Percentiles rank a stretch among this genome's conserved stretches.
Conservation (phyloP, 768 basidiomycete genomes). For the Rhodotorula babjevae region DNA sequence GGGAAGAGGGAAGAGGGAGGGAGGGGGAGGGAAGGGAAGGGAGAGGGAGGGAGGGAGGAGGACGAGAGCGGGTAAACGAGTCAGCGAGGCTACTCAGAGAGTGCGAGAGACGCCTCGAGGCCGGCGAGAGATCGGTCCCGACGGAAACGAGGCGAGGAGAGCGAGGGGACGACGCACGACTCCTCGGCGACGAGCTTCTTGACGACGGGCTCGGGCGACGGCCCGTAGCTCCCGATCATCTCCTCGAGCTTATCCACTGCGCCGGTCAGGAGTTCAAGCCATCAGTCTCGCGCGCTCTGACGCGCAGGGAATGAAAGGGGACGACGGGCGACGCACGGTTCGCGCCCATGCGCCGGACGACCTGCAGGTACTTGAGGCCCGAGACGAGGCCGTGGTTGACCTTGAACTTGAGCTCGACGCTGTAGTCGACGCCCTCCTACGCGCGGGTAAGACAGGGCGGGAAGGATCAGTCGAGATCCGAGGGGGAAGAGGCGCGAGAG, state of each 20-base stretch:
- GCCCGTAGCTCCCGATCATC: constrained; percentile 93
- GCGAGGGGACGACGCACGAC: constrained; percentile 38
- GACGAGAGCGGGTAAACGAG: too few species aligned
- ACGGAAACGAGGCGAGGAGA: constrained; percentile 19
- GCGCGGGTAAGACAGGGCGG: too few species aligned
- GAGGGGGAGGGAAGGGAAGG: too few species aligned
- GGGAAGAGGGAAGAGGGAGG: too few species aligned
- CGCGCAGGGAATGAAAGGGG: neutral
- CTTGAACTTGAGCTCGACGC: constrained; percentile 65
- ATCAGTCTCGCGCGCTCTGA: too few species aligned
- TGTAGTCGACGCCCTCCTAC: constrained; percentile 46
- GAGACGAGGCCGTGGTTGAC: constrained; percentile 71
- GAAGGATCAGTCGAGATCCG: too few species aligned
- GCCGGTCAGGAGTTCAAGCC: too few species aligned
- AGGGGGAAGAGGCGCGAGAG: too few species aligned
- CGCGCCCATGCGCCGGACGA: constrained; percentile 73
- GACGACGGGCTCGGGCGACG: constrained; percentile 62
- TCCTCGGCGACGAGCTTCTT: constrained; percentile 71
- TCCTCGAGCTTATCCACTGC: constrained; percentile 85
- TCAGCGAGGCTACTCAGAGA: too few species aligned
- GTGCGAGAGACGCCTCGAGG: too few species aligned
- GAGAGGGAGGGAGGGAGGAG: too few species aligned
- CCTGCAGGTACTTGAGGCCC: constrained; percentile 58
- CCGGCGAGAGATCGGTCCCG: too few species aligned
- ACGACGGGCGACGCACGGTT: constrained; percentile 54